Percentiles rank a stretch among this genome's conserved stretches.
Conservation (phyloP, 169 alveolate genomes). For the Plasmodium relictum region DNA sequence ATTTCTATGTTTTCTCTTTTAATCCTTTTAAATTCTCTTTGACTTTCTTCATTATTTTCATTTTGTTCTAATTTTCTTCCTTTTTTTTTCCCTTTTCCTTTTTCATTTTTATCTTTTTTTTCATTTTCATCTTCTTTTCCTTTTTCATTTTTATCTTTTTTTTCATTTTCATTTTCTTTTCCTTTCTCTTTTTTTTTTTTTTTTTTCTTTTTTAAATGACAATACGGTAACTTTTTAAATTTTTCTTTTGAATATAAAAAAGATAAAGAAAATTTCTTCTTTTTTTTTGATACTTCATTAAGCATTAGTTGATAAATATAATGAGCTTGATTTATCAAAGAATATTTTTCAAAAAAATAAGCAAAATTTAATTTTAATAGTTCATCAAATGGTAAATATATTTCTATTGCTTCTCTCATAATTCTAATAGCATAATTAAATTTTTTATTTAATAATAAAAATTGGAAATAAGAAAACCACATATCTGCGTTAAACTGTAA, state of each 20-base stretch:
- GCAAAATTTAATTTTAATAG: constrained; percentile 69
- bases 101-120: not conserved
- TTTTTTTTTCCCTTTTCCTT: not conserved
- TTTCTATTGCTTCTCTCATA: constrained; percentile 62
- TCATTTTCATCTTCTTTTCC: not conserved
- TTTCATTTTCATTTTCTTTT: not conserved
- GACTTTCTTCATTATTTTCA: constrained; percentile 5
- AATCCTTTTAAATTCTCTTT: no score
- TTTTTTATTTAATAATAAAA: constrained; percentile 75
- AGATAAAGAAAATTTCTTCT: constrained; percentile 39
- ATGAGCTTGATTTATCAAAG: constrained; percentile 69
- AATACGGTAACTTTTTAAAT: constrained; percentile 23
- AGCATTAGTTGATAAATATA: constrained; percentile 64
- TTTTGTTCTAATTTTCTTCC: no score
- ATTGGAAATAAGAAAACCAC: constrained; percentile 86
- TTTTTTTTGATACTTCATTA: constrained; percentile 39
- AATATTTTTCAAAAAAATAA: constrained; percentile 61
- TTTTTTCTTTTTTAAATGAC: not conserved
- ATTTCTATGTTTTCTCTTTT: no score
- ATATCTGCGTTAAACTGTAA: constrained; percentile 79
- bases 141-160: not conserved
- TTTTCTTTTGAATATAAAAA: constrained; percentile 45
- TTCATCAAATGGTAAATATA: constrained; percentile 69
- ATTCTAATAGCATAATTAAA: constrained; percentile 76
- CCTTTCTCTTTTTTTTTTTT: not conserved